Evolutionary conservation across 352 stramenopile species (phyloP).

Genomic region (Phytophthora aleatoria): DNA sequence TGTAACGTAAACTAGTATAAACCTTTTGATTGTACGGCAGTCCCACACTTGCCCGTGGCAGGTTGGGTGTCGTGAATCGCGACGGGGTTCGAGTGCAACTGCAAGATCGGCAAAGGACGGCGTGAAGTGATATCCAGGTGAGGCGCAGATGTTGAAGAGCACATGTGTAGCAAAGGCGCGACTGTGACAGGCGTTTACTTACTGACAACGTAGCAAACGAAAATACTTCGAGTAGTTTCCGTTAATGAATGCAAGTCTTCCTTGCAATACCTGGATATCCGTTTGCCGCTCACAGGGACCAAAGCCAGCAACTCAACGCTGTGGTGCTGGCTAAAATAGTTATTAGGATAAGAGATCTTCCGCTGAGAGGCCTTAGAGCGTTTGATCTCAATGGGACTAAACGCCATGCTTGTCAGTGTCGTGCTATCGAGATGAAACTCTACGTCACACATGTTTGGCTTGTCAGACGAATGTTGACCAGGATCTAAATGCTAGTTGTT

Average conservation of each 20-base stretch:
- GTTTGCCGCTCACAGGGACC: neutral
- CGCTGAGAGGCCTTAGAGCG: neutral
- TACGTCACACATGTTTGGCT: constrained; percentile 8
- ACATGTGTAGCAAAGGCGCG: constrained; percentile 15
- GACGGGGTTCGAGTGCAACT: neutral
- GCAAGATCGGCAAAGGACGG: constrained; percentile 4
- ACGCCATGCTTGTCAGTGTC: neutral
- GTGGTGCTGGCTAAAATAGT: neutral
- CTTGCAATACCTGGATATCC: neutral
- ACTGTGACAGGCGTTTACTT: constrained; percentile 8
- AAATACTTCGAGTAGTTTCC: neutral
- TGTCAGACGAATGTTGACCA: constrained; percentile 17
- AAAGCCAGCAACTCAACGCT: neutral
- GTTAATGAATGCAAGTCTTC: neutral
- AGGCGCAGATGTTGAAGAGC: constrained; percentile 16
- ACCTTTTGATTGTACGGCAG: neutral
- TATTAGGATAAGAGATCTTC: neutral
- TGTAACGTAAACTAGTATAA: too few species aligned
- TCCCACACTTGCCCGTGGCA: too few species aligned
- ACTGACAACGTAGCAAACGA: constrained; percentile 4
- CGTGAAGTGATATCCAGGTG: constrained; percentile 13
- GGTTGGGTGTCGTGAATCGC: too few species aligned
- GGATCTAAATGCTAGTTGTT: neutral
- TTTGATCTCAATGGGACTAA: neutral
- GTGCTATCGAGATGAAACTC: constrained; percentile 5